phyloP scores from a whole-genome alignment of 2,329 filamentous ascomycete genomes.

The Biscogniauxia sp. region DNA sequence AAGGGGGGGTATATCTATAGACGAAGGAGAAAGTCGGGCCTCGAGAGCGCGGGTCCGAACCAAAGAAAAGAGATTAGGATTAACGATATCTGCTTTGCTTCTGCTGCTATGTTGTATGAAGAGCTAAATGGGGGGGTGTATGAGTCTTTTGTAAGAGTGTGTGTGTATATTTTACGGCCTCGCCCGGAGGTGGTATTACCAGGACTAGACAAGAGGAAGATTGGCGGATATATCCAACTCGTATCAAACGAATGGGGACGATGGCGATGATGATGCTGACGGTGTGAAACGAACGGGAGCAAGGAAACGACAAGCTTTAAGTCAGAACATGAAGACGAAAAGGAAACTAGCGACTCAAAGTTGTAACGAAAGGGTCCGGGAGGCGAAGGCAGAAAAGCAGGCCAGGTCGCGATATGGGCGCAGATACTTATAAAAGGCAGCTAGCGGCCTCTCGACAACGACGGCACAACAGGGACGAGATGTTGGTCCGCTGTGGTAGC shows the following conservation, averaged over 20 bases:
- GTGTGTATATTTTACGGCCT: slow-evolving; percentile 14
- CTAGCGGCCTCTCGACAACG: slow-evolving; percentile 32
- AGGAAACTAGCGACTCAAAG: slow-evolving; percentile 30
- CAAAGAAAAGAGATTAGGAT: slow-evolving; percentile 26
- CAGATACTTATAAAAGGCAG: slow-evolving; percentile 33
- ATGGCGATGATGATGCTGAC: slow-evolving; percentile 2
- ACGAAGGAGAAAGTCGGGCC: slow-evolving; percentile 15
- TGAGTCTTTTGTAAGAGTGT: background rate
- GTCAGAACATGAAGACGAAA: slow-evolving; percentile 31
- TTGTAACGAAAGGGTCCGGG: slow-evolving; percentile 32
- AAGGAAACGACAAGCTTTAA: slow-evolving; percentile 29
- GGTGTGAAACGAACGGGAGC: slow-evolving; percentile 32
- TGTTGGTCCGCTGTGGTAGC: slow-evolving; percentile 42
- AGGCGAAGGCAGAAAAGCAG: slow-evolving; percentile 28
- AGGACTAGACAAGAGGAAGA: slow-evolving; percentile 11
- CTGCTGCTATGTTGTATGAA: slow-evolving; percentile 13
- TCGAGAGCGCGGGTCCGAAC: slow-evolving; percentile 4
- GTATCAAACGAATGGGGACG: slow-evolving; percentile 42
- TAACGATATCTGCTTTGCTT: slow-evolving; percentile 22
- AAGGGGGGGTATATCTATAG: slow-evolving; percentile 18
- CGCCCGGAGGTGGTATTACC: slow-evolving; percentile 17
- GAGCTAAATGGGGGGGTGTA: slow-evolving; percentile 5
- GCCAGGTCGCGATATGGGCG: slow-evolving; percentile 35
- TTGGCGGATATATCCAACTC: slow-evolving; percentile 27
- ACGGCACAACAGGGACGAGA: slow-evolving; percentile 42